Evolutionary conservation across 2,329 filamentous ascomycete species (phyloP).

Genomic region (Sporothrix brunneoviolacea): DNA sequence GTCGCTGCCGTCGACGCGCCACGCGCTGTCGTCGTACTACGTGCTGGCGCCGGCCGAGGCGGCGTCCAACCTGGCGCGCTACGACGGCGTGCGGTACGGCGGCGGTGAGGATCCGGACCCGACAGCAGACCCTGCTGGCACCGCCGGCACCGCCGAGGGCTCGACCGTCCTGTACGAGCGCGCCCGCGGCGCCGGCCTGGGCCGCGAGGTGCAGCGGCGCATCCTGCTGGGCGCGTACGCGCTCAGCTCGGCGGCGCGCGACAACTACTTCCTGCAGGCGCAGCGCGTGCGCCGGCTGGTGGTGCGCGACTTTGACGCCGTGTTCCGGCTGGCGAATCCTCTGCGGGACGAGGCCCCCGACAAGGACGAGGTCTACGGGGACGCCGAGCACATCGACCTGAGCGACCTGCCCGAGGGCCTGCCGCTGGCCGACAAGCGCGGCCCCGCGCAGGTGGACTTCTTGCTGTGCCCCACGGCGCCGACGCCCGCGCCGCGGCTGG

Average conservation of each 20-base stretch:
- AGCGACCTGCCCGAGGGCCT: constrained; percentile 52
- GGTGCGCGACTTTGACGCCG: constrained; percentile 75
- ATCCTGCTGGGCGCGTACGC: constrained; percentile 88
- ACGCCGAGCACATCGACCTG: constrained; percentile 60
- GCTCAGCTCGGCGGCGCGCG: constrained; percentile 80
- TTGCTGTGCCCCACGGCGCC: constrained; percentile 84
- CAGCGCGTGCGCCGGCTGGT: constrained; percentile 81
- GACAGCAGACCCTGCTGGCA: background rate
- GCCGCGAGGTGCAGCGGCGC: constrained; percentile 75
- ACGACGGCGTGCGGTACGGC: constrained; percentile 96
- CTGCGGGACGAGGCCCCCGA: constrained; percentile 34
- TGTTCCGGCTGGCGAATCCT: constrained; percentile 65
- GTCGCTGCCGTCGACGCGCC: constrained; percentile 73
- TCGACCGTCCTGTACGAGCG: constrained; percentile 66
- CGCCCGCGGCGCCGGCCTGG: constrained; percentile 69
- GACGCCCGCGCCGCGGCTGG: constrained; percentile 37
- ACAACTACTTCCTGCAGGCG: constrained; percentile 95
- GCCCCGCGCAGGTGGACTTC: constrained; percentile 68
- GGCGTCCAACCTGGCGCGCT: constrained; percentile 91
- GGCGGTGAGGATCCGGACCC: constrained; percentile 15
- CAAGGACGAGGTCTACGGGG: constrained; percentile 65
- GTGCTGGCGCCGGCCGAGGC: constrained; percentile 92
- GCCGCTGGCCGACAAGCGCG: constrained; percentile 47
- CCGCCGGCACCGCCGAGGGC: constrained; percentile 33
- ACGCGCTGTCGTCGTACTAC: constrained; percentile 90